Evolutionary conservation across 805 yeast species (phyloP).

Genomic region (Tetrapisispora nanseiensis): DNA sequence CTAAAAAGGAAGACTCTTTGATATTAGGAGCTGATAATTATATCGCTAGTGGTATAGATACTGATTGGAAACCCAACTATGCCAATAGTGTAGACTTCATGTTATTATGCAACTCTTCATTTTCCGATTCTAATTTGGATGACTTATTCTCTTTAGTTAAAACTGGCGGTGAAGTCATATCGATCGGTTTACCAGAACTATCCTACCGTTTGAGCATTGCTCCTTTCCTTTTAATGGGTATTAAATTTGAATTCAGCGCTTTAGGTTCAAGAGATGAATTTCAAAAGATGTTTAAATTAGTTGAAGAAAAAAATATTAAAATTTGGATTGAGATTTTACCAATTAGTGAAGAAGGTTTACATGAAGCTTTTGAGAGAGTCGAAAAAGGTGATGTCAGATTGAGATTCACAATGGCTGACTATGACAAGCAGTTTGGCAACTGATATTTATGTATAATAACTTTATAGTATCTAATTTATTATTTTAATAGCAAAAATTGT

Average conservation of each 20-base stretch:
- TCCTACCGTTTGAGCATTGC: conserved; percentile 8
- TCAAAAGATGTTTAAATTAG: conserved; percentile 38
- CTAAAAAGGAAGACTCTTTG: conserved; percentile 40
- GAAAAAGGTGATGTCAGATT: conserved; percentile 42
- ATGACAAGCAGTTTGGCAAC: conserved; percentile 29
- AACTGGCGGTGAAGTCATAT: conserved; percentile 29
- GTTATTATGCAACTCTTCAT: conserved; percentile 40
- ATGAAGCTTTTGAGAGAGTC: conserved; percentile 39
- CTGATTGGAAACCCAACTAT: conserved; percentile 32
- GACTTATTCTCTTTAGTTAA: conserved; percentile 24
- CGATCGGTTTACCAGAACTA: conserved; percentile 19
- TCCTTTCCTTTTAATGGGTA: conserved; percentile 16
- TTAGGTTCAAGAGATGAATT: conserved; percentile 41
- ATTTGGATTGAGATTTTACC: conserved; percentile 47
- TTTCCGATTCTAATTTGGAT: conserved; percentile 32
- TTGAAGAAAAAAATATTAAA: conserved; percentile 36
- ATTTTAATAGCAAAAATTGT: no score
- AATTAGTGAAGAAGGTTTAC: conserved; percentile 35
- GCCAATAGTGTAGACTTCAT: conserved; percentile 36
- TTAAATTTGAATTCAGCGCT: conserved; percentile 24
- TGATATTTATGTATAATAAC: no score
- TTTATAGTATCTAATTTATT: no score
- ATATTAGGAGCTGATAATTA: conserved; percentile 45
- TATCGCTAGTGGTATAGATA: conserved; percentile 43
- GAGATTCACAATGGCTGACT: conserved; percentile 44